Conservation (phyloP, 768 basidiomycete species). For the Erythrobasidium yunnanense region DNA sequence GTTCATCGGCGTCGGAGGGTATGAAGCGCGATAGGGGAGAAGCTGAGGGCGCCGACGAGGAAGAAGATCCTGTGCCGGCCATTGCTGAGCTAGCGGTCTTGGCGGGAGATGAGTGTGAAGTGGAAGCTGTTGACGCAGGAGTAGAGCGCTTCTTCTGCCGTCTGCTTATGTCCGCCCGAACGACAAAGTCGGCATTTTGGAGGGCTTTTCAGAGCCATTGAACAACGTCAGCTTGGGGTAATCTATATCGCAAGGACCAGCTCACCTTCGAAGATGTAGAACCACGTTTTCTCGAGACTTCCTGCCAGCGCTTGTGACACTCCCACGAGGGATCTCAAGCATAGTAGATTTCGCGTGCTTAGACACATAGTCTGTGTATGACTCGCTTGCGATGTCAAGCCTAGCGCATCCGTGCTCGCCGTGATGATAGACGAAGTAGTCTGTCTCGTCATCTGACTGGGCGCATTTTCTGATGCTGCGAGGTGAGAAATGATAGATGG, state of each 20-base stretch:
- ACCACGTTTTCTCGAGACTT: conserved; percentile 83
- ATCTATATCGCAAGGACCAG: too few species aligned
- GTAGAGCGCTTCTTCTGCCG: conserved; percentile 29
- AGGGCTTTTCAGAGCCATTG: too few species aligned
- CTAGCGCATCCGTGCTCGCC: conserved; percentile 41
- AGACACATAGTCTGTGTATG: conserved; percentile 46
- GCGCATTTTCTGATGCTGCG: conserved; percentile 45
- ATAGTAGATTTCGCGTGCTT: conserved; percentile 80
- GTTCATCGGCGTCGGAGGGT: conserved; percentile 61
- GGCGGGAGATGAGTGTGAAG: not conserved
- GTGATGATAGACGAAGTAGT: conserved; percentile 32
- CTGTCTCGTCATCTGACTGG: conserved; percentile 20
- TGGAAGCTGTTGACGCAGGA: not conserved
- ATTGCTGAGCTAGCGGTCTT: conserved; percentile 3
- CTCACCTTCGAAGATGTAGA: conserved; percentile 61
- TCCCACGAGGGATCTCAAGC: conserved; percentile 67
- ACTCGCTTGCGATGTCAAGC: conserved; percentile 31
- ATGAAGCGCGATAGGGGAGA: conserved; percentile 39
- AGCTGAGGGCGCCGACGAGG: not conserved
- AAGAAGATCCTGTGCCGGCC: not conserved
- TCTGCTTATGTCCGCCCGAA: conserved; percentile 40
- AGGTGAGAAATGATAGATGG: conserved; percentile 74
- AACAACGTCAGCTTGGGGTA: too few species aligned
- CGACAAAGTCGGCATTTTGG: conserved; percentile 88
- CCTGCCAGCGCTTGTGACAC: conserved; percentile 72